Evolutionary conservation across 2,329 filamentous ascomycete genomes (phyloP).

Genomic region (Diaporthe ampelina): DNA sequence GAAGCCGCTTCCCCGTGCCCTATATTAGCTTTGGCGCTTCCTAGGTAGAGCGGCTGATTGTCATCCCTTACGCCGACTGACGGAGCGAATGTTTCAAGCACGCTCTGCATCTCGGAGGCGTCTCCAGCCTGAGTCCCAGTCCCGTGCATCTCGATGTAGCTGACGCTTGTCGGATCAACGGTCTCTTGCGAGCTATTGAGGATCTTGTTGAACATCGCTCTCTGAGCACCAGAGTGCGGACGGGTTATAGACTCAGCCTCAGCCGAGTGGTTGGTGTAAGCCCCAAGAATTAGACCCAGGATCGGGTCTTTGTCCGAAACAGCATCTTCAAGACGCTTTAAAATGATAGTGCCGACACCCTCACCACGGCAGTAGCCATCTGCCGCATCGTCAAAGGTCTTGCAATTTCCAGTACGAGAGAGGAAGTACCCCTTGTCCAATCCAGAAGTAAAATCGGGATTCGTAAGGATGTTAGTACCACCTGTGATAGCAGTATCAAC

Average conservation of each 20-base stretch:
- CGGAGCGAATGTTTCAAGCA: conserved; percentile 69
- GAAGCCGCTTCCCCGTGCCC: conserved; percentile 42
- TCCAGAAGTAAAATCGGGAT: conserved; percentile 74
- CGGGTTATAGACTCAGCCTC: conserved; percentile 31
- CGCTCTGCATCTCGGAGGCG: conserved; percentile 83
- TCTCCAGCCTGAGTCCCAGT: conserved; percentile 35
- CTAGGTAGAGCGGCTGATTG: conserved; percentile 66
- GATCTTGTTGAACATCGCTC: conserved; percentile 23
- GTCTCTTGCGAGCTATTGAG: conserved; percentile 52
- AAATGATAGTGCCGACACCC: conserved; percentile 57
- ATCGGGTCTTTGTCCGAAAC: conserved; percentile 54
- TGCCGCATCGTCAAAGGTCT: conserved; percentile 50
- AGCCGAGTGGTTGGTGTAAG: conserved; percentile 30
- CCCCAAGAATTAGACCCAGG: conserved; percentile 47
- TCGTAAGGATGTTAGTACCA: conserved; percentile 73
- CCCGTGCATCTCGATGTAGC: conserved; percentile 37
- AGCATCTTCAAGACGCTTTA: conserved; percentile 64
- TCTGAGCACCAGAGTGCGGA: conserved; percentile 18
- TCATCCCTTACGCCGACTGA: conserved; percentile 57
- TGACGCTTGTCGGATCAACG: conserved; percentile 76
- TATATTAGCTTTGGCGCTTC: conserved; percentile 65
- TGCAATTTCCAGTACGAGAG: conserved; percentile 56
- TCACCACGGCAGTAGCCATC: conserved; percentile 69
- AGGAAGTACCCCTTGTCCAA: conserved; percentile 74
- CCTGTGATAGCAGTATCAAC: conserved; percentile 75